Evolutionary conservation across 1,284 basidiomycete species (phyloP).

Genomic region (Anthracocystis panici-leucophaei): DNA sequence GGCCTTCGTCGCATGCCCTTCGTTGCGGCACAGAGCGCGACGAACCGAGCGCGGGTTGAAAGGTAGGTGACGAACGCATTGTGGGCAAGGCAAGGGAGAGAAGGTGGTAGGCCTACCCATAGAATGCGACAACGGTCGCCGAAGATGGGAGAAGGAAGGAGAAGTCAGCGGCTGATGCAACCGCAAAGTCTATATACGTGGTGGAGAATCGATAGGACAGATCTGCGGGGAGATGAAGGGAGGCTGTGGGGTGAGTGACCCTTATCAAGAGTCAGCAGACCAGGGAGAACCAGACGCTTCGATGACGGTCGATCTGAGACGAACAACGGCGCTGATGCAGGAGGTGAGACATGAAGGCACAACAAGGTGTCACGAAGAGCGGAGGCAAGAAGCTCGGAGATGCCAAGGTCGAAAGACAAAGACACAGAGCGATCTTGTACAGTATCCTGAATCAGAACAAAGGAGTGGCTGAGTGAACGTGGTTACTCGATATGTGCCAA

Average conservation of each 20-base stretch:
- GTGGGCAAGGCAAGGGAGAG: not conserved
- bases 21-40: slow-evolving; percentile 9
- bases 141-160: not conserved
- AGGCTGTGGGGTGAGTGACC: not conserved
- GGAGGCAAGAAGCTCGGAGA: slow-evolving; percentile 10
- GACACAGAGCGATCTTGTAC: not conserved
- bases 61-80: slow-evolving; percentile 33
- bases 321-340: not conserved
- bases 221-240: not conserved
- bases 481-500: not conserved
- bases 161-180: not conserved
- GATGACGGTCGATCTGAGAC: not conserved
- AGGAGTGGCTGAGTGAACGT: not conserved
- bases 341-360: slow-evolving; percentile 1
- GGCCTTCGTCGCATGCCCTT: slow-evolving; percentile 15
- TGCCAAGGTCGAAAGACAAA: not conserved
- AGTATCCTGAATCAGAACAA: not conserved
- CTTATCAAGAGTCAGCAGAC: not conserved
- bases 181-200: not conserved
- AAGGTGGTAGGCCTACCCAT: slow-evolving; percentile 2
- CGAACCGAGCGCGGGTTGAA: slow-evolving; percentile 32
- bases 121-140: not conserved
- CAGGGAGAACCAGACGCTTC: not conserved
- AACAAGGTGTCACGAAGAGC: not conserved
- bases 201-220: not conserved